Conservation (phyloP, 352 stramenopile genomes). For the Phytophthora pinifolia region DNA sequence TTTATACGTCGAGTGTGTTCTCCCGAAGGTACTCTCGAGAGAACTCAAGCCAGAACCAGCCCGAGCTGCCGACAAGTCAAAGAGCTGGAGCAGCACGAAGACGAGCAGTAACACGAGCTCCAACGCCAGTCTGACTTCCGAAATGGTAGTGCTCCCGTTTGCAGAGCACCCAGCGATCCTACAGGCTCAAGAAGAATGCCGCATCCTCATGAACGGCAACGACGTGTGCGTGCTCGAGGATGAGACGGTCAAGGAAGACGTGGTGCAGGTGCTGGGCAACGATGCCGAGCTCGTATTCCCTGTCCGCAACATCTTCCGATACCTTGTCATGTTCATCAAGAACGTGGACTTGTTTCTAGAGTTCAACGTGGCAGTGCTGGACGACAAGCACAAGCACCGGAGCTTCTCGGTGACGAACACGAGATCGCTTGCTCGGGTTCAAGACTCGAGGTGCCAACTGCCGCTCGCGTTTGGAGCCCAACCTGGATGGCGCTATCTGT, state of each 20-base stretch:
- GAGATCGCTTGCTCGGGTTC: slow-evolving; percentile 61
- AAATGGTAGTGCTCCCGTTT: slow-evolving; percentile 44
- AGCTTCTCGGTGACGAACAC: slow-evolving; percentile 68
- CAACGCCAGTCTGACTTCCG: slow-evolving; percentile 15
- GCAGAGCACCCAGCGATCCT: slow-evolving; percentile 49
- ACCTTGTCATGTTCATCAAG: slow-evolving; percentile 81
- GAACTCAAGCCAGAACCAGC: slow-evolving; percentile 17
- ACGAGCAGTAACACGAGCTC: slow-evolving; percentile 20
- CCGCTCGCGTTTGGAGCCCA: slow-evolving; percentile 49
- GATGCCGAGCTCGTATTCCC: slow-evolving; percentile 73
- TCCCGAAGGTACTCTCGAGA: slow-evolving; percentile 38
- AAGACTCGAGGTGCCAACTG: slow-evolving; percentile 54
- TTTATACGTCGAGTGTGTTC: slow-evolving; percentile 55
- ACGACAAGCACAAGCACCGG: slow-evolving; percentile 70
- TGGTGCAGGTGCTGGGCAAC: slow-evolving; percentile 69
- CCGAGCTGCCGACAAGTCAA: slow-evolving; percentile 8
- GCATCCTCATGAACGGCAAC: slow-evolving; percentile 63
- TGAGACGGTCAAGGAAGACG: slow-evolving; percentile 72
- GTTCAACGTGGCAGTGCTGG: slow-evolving; percentile 67
- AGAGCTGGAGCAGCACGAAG: slow-evolving; percentile 12
- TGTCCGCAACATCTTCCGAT: slow-evolving; percentile 74
- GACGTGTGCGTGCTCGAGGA: slow-evolving; percentile 69
- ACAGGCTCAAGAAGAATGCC: slow-evolving; percentile 63
- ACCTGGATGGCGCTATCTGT: slow-evolving; percentile 69
- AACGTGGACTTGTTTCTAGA: slow-evolving; percentile 77